These are phyloP conservation scores for Dactylonectria estremocensis DNA, from an alignment of 2,329 filamentous ascomycete species.

Conservation along the genomic window DNA sequence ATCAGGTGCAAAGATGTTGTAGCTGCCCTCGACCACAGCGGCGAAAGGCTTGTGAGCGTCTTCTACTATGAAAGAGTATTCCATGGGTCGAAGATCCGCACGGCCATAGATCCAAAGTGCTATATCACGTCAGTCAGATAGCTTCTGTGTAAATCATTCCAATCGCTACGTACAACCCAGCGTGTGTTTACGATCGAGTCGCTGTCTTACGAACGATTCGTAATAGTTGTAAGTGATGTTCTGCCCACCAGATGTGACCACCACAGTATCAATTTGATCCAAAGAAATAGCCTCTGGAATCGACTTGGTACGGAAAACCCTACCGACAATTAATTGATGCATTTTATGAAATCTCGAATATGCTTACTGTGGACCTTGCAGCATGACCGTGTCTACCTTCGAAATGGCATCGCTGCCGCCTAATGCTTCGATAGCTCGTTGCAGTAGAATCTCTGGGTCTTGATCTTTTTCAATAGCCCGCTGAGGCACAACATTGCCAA, in stretches of 20 bases:
- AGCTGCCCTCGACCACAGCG: neutral
- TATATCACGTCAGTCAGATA: no score
- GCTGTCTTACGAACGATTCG: neutral
- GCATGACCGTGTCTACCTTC: no score
- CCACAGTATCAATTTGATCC: neutral
- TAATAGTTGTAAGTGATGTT: neutral
- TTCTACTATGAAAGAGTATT: neutral
- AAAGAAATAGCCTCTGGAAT: neutral
- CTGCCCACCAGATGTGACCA: neutral
- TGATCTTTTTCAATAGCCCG: no score
- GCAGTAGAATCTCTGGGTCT: no score
- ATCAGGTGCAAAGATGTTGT: neutral
- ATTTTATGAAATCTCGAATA: no score
- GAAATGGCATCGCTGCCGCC: no score
- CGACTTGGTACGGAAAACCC: no score
- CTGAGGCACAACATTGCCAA: no score
- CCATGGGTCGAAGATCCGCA: neutral
- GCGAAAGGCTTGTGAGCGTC: neutral
- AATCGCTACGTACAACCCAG: neutral
- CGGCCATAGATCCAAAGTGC: no score
- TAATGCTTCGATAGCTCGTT: no score
- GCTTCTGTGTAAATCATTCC: neutral
- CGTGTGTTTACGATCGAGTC: neutral
- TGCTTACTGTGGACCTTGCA: no score
- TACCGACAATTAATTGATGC: no score